Evolutionary conservation across 1,139 yeast genomes (phyloP).

Genomic region (Saccharomyces hybrid): DNA sequence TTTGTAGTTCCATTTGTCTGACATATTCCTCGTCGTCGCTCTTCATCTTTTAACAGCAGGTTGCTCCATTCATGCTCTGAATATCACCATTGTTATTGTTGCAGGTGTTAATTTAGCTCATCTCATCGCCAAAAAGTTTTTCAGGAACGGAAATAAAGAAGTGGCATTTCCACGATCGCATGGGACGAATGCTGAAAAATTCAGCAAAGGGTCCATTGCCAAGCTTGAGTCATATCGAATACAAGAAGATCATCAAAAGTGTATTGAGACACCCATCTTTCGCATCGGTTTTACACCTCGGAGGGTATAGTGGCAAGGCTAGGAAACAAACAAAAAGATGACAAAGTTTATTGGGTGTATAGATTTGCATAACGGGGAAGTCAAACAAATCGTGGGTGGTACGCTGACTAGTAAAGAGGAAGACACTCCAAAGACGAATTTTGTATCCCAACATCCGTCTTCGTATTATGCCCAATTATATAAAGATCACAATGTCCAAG

Average conservation of each 20-base stretch:
- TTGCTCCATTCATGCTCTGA: not conserved
- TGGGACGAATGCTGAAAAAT: not conserved
- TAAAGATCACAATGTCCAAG: constrained; percentile 45
- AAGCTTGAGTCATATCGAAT: not conserved
- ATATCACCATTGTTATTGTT: not conserved
- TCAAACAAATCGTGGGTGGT: constrained; percentile 95
- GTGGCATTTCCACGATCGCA: not conserved
- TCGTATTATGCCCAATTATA: constrained; percentile 73
- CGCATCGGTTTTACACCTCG: no score
- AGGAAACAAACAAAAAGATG: constrained; percentile 38
- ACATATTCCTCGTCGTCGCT: constrained; percentile 36
- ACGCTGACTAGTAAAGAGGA: constrained; percentile 56
- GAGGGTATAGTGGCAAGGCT: no score
- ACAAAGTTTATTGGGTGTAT: constrained; percentile 91
- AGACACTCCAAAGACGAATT: constrained; percentile 51
- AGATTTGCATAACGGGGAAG: constrained; percentile 90
- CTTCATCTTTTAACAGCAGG: not conserved
- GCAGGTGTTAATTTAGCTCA: constrained; percentile 5
- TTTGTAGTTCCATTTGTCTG: constrained; percentile 46
- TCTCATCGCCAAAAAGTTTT: constrained; percentile 6
- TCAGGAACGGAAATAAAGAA: not conserved
- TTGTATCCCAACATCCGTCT: constrained; percentile 70
- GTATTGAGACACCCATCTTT: not conserved
- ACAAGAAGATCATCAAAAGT: not conserved
- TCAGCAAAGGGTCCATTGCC: not conserved